Evolutionary conservation across 257 asterid species (phyloP).

Genomic region (Solanum chmielewskii): DNA sequence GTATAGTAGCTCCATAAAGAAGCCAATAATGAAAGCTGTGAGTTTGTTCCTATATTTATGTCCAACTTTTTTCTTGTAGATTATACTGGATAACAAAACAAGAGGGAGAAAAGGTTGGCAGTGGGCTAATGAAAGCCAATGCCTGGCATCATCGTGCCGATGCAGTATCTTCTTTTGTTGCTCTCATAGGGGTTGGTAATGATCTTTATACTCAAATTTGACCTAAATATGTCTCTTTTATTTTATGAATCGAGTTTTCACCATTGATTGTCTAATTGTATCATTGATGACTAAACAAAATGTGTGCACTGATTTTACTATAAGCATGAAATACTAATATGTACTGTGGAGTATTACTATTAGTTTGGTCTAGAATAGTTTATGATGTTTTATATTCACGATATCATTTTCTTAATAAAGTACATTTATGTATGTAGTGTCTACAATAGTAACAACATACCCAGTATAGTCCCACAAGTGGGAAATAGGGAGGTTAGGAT

Average conservation of each 20-base stretch:
- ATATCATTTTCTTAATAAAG: neutral
- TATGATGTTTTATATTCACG: neutral
- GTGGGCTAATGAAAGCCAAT: slow-evolving; percentile 96
- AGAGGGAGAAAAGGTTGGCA: slow-evolving; percentile 86
- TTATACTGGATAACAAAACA: slow-evolving; percentile 76
- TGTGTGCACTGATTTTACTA: neutral
- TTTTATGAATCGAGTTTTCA: neutral
- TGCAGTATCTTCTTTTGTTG: slow-evolving; percentile 89
- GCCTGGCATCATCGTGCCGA: slow-evolving; percentile 99
- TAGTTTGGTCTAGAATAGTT: neutral
- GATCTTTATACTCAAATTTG: neutral
- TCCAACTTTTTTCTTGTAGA: slow-evolving; percentile 15
- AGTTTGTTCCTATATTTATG: neutral
- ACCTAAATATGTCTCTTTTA: neutral
- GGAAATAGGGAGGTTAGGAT: neutral
- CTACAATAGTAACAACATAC: neutral
- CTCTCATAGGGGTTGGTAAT: slow-evolving; percentile 99
- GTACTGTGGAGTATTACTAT: neutral
- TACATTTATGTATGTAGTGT: neutral
- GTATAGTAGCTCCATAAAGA: neutral
- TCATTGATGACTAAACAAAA: neutral
- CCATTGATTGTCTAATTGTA: neutral
- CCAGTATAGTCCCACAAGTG: neutral
- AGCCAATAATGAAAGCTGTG: neutral
- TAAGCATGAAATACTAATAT: neutral